Evolutionary conservation across 108 stramenopile species (phyloP).

Genomic region (Cyclotella choctawhatcheeana): DNA sequence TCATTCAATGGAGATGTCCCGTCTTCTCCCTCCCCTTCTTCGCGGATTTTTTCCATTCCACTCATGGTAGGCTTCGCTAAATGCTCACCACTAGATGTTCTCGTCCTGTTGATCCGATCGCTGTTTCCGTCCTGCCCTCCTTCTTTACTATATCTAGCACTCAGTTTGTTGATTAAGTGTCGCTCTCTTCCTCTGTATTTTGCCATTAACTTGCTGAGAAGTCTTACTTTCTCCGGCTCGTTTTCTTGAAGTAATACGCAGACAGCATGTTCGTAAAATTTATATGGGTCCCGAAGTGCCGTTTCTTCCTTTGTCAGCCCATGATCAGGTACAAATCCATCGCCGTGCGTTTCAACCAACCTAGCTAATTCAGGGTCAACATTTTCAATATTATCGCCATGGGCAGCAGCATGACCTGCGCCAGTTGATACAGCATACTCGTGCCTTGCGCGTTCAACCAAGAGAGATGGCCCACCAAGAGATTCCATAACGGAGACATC

Average conservation of each 20-base stretch:
- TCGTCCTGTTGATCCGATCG: slow-evolving; percentile 10
- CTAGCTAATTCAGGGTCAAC: slow-evolving; percentile 56
- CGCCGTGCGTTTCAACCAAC: slow-evolving; percentile 67
- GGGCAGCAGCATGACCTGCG: slow-evolving; percentile 28
- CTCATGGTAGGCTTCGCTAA: slow-evolving; percentile 25
- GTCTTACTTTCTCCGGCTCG: slow-evolving; percentile 87
- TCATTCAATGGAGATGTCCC: slow-evolving; percentile 42
- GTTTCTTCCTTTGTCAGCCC: slow-evolving; percentile 77
- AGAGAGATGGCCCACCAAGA: slow-evolving; percentile 82
- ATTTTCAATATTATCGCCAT: slow-evolving; percentile 36
- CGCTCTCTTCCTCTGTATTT: slow-evolving; percentile 88
- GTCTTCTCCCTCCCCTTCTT: slow-evolving; percentile 41
- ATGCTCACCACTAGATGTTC: neutral
- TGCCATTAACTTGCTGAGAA: slow-evolving; percentile 84
- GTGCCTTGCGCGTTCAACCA: slow-evolving; percentile 76
- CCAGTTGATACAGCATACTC: slow-evolving; percentile 33
- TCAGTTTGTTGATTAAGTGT: slow-evolving; percentile 84
- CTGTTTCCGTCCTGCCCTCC: slow-evolving; percentile 43
- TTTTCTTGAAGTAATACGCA: slow-evolving; percentile 71
- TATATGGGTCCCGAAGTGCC: slow-evolving; percentile 71
- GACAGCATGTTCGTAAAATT: slow-evolving; percentile 82
- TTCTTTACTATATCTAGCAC: slow-evolving; percentile 78
- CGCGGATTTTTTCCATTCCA: slow-evolving; percentile 53
- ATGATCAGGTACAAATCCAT: slow-evolving; percentile 67
- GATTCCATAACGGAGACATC: slow-evolving; percentile 92